Conservation (phyloP, 768 basidiomycete species). For the Vararia minispora region DNA sequence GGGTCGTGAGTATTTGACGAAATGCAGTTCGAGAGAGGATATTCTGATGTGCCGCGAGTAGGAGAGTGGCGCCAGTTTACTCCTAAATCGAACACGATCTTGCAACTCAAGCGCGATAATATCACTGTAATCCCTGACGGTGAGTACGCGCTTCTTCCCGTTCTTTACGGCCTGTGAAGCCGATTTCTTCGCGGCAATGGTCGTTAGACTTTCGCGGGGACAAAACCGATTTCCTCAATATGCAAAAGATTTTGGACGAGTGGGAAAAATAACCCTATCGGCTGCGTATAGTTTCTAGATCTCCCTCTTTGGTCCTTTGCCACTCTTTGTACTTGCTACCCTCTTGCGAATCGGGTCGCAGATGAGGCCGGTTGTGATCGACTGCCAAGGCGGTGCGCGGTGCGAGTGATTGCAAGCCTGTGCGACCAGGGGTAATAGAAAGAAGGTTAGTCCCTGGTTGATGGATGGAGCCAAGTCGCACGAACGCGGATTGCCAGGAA, state of each 20-base stretch:
- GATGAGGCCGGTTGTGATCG: too few relatives aligned
- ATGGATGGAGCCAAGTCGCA: too few relatives aligned
- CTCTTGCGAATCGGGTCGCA: too few relatives aligned
- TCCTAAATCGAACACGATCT: conserved; percentile 22
- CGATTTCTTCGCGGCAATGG: not conserved
- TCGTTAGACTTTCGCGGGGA: conserved; percentile 32
- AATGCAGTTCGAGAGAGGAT: not conserved
- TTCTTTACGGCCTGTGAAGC: not conserved
- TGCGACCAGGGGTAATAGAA: too few relatives aligned
- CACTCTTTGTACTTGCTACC: too few relatives aligned
- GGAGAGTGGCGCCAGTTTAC: conserved; percentile 38
- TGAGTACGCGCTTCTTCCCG: conserved; percentile 16
- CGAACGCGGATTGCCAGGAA: too few relatives aligned
- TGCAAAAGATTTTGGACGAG: conserved; percentile 27
- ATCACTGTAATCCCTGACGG: conserved; percentile 44
- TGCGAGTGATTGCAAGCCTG: too few relatives aligned
- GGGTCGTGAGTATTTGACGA: conserved; percentile 28
- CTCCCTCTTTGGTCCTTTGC: too few relatives aligned
- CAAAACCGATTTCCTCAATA: conserved; percentile 33
- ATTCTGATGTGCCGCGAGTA: conserved; percentile 13
- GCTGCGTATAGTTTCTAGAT: too few relatives aligned
- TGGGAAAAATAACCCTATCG: conserved; percentile 35
- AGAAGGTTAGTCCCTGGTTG: too few relatives aligned
- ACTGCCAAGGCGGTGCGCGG: too few relatives aligned
- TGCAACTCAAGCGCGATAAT: conserved; percentile 42